Evolutionary conservation across 495 filamentous ascomycete species (phyloP).

Genomic region (Aspergillus funiculosus): DNA sequence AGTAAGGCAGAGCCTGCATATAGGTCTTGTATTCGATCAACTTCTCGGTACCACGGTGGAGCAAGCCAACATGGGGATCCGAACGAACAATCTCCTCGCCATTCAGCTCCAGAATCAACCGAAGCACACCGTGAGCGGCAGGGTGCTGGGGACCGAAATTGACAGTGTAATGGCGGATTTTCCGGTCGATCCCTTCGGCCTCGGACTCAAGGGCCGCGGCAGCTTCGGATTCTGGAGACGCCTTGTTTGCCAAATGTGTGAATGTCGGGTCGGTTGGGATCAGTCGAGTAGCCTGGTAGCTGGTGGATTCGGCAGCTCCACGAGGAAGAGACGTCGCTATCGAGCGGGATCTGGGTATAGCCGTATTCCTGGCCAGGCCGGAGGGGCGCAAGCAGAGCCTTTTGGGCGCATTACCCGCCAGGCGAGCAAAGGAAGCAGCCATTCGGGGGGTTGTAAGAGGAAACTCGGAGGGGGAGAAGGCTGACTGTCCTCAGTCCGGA

Average conservation of each 20-base stretch:
- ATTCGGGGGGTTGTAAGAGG: conserved; percentile 44
- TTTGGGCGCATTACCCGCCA: conserved; percentile 58
- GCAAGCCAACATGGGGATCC: conserved; percentile 93
- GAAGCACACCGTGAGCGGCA: conserved; percentile 95
- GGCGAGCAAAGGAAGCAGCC: conserved; percentile 60
- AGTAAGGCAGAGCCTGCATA: conserved; percentile 96
- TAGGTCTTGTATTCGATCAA: conserved; percentile 99
- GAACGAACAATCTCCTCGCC: conserved; percentile 95
- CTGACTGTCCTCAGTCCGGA: conserved; percentile 39
- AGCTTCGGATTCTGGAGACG: conserved; percentile 35
- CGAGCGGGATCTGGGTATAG: conserved; percentile 48
- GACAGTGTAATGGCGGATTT: conserved; percentile 98
- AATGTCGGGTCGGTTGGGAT: conserved; percentile 56
- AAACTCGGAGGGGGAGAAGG: conserved; percentile 22
- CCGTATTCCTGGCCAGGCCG: conserved; percentile 32
- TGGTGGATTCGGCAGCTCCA: conserved; percentile 49
- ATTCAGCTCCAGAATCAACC: conserved; percentile 94
- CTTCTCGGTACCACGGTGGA: conserved; percentile 98
- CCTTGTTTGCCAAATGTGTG: conserved; percentile 45
- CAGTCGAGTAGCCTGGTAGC: conserved; percentile 55
- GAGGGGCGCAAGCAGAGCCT: conserved; percentile 56
- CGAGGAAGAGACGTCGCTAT: conserved; percentile 65
- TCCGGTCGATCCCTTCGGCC: conserved; percentile 60
- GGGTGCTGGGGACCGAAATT: conserved; percentile 99
- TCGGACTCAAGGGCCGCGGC: conserved; percentile 44